These are phyloP conservation scores for Apodospora peruviana DNA, from an alignment of 495 filamentous ascomycete genomes.

Conservation along the genomic window DNA sequence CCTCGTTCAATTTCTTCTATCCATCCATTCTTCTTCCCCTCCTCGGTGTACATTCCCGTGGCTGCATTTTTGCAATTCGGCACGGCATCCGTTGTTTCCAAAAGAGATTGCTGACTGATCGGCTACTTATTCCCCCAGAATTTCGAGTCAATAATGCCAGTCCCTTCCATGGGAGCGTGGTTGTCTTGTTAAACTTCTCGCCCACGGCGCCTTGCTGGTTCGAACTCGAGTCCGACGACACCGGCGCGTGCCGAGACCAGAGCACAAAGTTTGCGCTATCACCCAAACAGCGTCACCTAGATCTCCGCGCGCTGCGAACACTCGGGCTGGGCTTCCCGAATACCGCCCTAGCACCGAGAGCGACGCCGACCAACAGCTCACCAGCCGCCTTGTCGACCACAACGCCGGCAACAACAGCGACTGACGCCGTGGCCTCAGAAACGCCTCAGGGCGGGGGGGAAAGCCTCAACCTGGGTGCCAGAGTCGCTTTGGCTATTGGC, in stretches of 20 bases:
- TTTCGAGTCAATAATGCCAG: constrained; percentile 13
- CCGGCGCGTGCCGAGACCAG: constrained; percentile 14
- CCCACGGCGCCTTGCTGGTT: constrained; percentile 26
- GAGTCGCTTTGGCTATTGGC: constrained; percentile 21
- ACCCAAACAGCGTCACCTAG: not conserved
- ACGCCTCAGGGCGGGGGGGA: constrained; percentile 4
- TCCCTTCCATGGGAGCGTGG: constrained; percentile 15
- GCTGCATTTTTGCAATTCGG: constrained; percentile 5
- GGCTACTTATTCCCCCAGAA: constrained; percentile 10
- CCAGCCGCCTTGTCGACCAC: not conserved
- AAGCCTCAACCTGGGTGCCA: constrained; percentile 20
- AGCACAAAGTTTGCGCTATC: constrained; percentile 12
- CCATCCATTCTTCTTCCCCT: not conserved
- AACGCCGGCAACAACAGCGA: constrained; percentile 1
- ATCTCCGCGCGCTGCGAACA: constrained; percentile 1
- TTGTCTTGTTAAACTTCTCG: constrained; percentile 18
- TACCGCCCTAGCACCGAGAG: constrained; percentile 1
- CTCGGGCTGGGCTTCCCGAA: constrained; percentile 4
- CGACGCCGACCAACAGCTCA: not conserved
- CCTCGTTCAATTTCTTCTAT: not conserved
- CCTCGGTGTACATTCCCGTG: not conserved
- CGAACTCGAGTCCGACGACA: constrained; percentile 8
- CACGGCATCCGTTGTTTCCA: not conserved
- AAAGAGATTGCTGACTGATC: constrained; percentile 17
- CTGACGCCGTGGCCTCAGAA: constrained; percentile 6